Evolutionary conservation across 1,139 yeast species (phyloP).

Genomic region (Hyphopichia buzzinii): DNA sequence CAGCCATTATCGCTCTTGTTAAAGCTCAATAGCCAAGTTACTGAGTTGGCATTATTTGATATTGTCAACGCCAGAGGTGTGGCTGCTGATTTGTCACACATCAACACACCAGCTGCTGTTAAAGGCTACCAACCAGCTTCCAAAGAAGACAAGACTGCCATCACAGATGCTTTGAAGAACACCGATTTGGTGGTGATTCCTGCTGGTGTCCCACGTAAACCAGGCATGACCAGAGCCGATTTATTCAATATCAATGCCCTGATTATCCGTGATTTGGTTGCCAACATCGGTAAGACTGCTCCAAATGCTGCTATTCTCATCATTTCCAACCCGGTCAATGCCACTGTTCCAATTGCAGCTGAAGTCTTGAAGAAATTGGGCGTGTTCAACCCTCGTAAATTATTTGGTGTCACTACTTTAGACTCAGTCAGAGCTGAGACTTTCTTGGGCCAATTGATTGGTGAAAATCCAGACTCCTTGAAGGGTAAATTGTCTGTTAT

Average conservation of each 20-base stretch:
- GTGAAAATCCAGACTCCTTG: conserved; percentile 34
- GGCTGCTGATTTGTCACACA: conserved; percentile 72
- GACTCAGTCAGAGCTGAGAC: conserved; percentile 72
- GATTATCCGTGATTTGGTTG: conserved; percentile 59
- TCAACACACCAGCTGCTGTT: conserved; percentile 58
- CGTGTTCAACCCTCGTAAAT: conserved; percentile 60
- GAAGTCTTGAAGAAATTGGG: conserved; percentile 62
- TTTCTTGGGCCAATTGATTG: conserved; percentile 48
- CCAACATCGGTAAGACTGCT: conserved; percentile 53
- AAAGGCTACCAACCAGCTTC: conserved; percentile 54
- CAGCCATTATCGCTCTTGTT: conserved; percentile 69
- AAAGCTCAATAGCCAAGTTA: conserved; percentile 54
- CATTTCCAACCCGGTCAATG: conserved; percentile 73
- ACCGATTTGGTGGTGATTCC: conserved; percentile 66
- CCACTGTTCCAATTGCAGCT: conserved; percentile 74
- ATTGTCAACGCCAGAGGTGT: conserved; percentile 70
- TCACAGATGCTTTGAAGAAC: conserved; percentile 49
- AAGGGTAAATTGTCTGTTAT: conserved; percentile 57
- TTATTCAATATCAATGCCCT: conserved; percentile 72
- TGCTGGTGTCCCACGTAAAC: conserved; percentile 83
- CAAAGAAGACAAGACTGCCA: conserved; percentile 48
- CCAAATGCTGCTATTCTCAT: conserved; percentile 66
- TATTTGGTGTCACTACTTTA: conserved; percentile 73
- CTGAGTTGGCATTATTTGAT: conserved; percentile 61
- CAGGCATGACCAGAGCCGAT: conserved; percentile 80